These are phyloP conservation scores for Alternaria arborescens DNA, from an alignment of 2,329 filamentous ascomycete species.

Conservation along the genomic window DNA sequence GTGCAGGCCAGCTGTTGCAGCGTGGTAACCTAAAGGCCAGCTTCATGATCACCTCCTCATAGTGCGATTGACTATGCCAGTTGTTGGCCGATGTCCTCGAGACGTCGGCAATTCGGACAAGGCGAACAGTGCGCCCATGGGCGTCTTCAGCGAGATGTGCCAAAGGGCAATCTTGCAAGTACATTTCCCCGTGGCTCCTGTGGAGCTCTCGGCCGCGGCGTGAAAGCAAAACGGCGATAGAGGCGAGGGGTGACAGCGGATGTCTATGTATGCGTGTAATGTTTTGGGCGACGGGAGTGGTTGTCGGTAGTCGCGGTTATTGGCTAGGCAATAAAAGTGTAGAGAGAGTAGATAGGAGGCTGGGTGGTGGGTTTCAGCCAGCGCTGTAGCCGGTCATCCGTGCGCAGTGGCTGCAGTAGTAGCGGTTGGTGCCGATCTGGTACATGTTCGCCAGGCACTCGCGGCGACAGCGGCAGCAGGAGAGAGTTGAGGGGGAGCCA, in stretches of 20 bases:
- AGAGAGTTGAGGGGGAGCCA: slow-evolving; percentile 29
- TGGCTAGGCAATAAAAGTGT: not conserved
- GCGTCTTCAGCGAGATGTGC: not conserved
- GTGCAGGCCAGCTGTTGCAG: slow-evolving; percentile 15
- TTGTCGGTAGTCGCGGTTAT: not conserved
- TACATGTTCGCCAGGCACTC: slow-evolving; percentile 45
- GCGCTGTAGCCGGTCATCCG: slow-evolving; percentile 50
- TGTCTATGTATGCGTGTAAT: slow-evolving; percentile 2
- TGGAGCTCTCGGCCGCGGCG: not conserved
- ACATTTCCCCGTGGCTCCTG: not conserved
- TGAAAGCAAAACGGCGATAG: not conserved
- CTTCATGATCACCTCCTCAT: slow-evolving; percentile 7
- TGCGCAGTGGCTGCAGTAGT: slow-evolving; percentile 54
- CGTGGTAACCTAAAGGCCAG: slow-evolving; percentile 15
- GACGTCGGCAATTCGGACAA: not conserved
- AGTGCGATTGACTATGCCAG: not conserved
- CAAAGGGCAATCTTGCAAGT: not conserved
- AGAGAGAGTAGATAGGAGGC: not conserved
- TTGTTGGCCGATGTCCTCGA: not conserved
- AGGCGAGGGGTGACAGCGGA: slow-evolving; percentile 3
- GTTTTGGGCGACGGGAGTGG: not conserved
- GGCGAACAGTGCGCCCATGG: slow-evolving; percentile 1
- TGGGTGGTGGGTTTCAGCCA: slow-evolving; percentile 34
- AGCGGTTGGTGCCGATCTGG: slow-evolving; percentile 50
- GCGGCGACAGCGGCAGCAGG: slow-evolving; percentile 49